Evolutionary conservation across 257 asterid genomes (phyloP).

Genomic region (Gentiana straminea): DNA sequence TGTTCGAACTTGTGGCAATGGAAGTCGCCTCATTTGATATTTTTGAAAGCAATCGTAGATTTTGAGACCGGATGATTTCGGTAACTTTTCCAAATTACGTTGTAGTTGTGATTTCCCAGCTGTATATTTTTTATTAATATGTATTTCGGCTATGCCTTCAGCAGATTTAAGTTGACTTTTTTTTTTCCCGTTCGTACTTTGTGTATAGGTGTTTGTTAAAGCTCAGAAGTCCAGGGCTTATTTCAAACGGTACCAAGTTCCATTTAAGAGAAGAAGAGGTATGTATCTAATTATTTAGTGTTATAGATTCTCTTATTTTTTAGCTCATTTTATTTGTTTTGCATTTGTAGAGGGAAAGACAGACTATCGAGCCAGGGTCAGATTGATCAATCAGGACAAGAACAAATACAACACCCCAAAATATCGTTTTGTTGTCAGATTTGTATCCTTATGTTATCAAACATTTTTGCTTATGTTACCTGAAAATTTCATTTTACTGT

Average conservation of each 20-base stretch:
- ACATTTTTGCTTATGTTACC: not conserved
- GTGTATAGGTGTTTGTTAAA: conserved; percentile 49
- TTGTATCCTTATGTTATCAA: conserved; percentile 43
- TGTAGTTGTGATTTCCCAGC: too few relatives aligned
- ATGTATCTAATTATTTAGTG: not conserved
- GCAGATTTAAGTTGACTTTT: too few relatives aligned
- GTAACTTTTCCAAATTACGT: too few relatives aligned
- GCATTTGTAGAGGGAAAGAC: conserved; percentile 52
- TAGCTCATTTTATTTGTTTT: not conserved
- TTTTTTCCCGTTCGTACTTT: not conserved
- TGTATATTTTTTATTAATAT: too few relatives aligned
- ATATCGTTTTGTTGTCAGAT: conserved; percentile 57
- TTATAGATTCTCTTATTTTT: too few relatives aligned
- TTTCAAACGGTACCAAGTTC: conserved; percentile 70
- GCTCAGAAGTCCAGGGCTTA: conserved; percentile 60
- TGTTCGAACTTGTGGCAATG: too few relatives aligned
- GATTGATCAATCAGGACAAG: conserved; percentile 62
- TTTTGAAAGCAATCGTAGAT: too few relatives aligned
- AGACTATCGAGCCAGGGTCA: conserved; percentile 65
- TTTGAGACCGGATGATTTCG: too few relatives aligned
- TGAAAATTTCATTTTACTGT: conserved; percentile 49
- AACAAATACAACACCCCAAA: conserved; percentile 72
- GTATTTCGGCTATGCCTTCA: too few relatives aligned
- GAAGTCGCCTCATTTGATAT: too few relatives aligned
- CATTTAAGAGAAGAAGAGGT: conserved; percentile 80